phyloP scores from a whole-genome alignment of 306 rosid species.

The Rosa multiflora region DNA sequence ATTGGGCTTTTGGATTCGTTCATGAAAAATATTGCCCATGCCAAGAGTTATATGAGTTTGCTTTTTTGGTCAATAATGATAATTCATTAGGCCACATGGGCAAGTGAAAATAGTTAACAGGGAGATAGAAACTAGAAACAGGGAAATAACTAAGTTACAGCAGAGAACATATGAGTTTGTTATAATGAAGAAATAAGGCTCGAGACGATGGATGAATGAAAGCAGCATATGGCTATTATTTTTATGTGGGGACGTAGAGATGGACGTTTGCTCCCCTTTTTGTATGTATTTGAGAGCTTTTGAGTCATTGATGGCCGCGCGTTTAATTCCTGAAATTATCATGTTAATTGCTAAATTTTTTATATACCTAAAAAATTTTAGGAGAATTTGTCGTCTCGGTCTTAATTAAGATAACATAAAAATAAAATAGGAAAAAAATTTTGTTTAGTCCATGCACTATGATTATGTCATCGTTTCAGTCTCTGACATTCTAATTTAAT shows the following conservation, averaged over 20 bases:
- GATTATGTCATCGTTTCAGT: too few species aligned
- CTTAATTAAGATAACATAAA: too few species aligned
- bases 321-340: neutral
- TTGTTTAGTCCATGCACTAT: too few species aligned
- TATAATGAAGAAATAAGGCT: neutral
- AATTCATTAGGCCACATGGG: too few species aligned
- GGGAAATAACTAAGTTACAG: too few species aligned
- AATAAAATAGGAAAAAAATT: too few species aligned
- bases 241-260: neutral
- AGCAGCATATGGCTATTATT: neutral
- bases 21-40: neutral
- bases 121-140: too few species aligned
- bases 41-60: neutral
- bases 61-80: too few species aligned
- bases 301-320: neutral
- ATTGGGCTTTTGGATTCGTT: neutral
- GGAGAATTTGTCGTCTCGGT: neutral
- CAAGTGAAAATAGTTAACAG: too few species aligned
- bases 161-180: neutral
- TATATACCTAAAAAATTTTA: too few species aligned
- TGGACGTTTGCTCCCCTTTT: neutral
- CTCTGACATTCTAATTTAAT: too few species aligned
- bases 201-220: conserved; percentile 1
- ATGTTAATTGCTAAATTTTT: neutral
- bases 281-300: neutral